These are phyloP conservation scores for Bipolaris victoriae DNA, from an alignment of 2,329 filamentous ascomycete genomes.

Conservation along the genomic window DNA sequence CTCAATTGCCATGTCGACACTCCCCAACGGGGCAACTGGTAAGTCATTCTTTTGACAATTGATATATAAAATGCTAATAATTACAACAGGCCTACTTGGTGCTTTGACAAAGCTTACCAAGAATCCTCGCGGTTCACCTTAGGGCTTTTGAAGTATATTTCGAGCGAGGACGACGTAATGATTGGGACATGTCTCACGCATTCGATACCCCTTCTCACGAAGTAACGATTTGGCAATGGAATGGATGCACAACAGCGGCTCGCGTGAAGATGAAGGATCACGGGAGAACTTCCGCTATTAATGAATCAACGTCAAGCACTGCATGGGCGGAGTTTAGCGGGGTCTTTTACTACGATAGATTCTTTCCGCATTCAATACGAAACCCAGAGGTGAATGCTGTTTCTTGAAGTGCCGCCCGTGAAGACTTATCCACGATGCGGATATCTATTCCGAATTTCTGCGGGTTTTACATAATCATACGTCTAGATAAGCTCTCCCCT, in stretches of 20 bases:
- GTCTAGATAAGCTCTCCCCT: neutral
- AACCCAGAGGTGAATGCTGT: neutral
- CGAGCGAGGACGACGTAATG: conserved; percentile 1
- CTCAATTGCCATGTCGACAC: conserved; percentile 82
- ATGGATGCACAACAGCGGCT: neutral
- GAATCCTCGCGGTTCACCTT: conserved; percentile 14
- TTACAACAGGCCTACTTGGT: conserved; percentile 36
- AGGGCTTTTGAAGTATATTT: neutral
- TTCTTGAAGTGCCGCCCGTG: neutral
- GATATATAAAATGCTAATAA: conserved; percentile 14
- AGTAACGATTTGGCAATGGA: conserved; percentile 4
- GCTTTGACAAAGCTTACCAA: conserved; percentile 39
- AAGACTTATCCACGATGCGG: neutral
- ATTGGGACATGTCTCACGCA: conserved; percentile 5
- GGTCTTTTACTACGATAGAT: conserved; percentile 5
- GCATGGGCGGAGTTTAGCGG: conserved; percentile 12
- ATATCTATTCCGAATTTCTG: neutral
- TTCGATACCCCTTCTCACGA: conserved; percentile 12
- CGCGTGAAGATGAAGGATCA: neutral
- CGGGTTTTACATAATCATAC: neutral
- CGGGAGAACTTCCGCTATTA: neutral
- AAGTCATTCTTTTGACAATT: conserved; percentile 45
- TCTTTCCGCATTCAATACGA: conserved; percentile 3
- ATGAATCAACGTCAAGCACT: conserved; percentile 11
- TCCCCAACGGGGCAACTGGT: conserved; percentile 93